Evolutionary conservation across 345 rosid species (phyloP), one percentile per base, ranked within the genome.

Genomic region (Salix viminalis): DNA sequence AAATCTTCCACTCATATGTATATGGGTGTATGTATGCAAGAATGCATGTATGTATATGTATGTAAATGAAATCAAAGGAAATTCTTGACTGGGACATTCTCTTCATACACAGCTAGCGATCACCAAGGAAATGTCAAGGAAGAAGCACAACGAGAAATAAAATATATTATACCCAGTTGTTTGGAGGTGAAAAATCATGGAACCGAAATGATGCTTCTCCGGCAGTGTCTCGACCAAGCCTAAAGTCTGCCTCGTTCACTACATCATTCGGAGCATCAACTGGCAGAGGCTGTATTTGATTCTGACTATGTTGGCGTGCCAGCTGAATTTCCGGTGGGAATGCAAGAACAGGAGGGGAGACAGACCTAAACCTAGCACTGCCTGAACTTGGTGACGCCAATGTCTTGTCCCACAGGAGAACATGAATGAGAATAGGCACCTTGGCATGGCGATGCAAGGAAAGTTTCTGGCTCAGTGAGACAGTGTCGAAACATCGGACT

Each of bases 381-480:
- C 78, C 79, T 13, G 84, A 44, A 7, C 62, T 42, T 12, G 71
- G 76, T 68, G 86, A 65, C 70, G 79, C 67, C 23, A 81, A 21
- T 4, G 84, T 24, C 34, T 54, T 76, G 78, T 93, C 94, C 95
- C 97, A 96, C 1, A 88, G 84, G 79, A 96, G 82, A 8, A 92
- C 86, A 6, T 93, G 97, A 26, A 96, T 74, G 42, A 87, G 79
- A 65, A 96, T 92, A 30, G 90, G 86, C 28, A 85, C 90, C 64
- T 90, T 92, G 36, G 97, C 96, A 65, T 93, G 99, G 65, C 97
- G 89, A 80, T 92, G 99, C 15, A 92, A 77, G 6, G 99, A 96
- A 15, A 96, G 93, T 83, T 96, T 96, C 75, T 90, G 99, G 89
- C 98, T 93, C 5, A 96, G 83, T 0, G 99, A 96, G 65, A 92